Base-by-base conservation (phyloP, 2,329 filamentous ascomycete species). In the Aspergillus intermedius region DNA sequence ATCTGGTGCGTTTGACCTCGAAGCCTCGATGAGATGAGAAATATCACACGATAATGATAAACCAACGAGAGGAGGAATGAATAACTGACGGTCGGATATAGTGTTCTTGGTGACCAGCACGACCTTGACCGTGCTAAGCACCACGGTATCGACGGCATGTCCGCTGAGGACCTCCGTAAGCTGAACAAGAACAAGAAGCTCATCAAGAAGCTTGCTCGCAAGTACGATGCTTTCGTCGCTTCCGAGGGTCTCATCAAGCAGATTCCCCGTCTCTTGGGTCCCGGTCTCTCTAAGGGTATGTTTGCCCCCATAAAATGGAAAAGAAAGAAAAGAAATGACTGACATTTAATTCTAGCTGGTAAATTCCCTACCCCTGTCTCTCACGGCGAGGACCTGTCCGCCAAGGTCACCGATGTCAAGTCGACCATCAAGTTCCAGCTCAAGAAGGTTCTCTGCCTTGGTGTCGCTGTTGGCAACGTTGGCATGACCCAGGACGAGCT, bases 171-270 rank as follows among this genome's bases (percentile, higher is more conserved):
- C 78, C 80, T 98, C 79, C 98, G 98, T 88, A 98, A 98, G 87
- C 89, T 98, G 65, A 98, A 98, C 87, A 98, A 98, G 89, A 98
- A 98, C 89, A 97, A 98, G 88, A 98, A 98, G 87, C 86, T 97
- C 71, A 96, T 98, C 86, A 98, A 98, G 90, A 98, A 98, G 87
- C 88, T 98, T 63, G 93, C 93, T 59, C 90, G 91, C 85, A 98
- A 98, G 83, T 97, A 98, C 86, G 93, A 98, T 77, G 93, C 93
- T 66, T 98, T 98, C 80, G 78, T 98, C 73, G 87, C 93, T 74
- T 97, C 91, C 73, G 93, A 98, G 73, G 80, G 87, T 70, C 80
- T 98, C 71, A 96, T 98, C 86, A 96, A 95, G 87, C 91, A 96
- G 83, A 97, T 98, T 69, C 93, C 93, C 67, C 93, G 93, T 96